Base-by-base conservation (phyloP, 164 flowering plant species). In the Protea cynaroides region DNA sequence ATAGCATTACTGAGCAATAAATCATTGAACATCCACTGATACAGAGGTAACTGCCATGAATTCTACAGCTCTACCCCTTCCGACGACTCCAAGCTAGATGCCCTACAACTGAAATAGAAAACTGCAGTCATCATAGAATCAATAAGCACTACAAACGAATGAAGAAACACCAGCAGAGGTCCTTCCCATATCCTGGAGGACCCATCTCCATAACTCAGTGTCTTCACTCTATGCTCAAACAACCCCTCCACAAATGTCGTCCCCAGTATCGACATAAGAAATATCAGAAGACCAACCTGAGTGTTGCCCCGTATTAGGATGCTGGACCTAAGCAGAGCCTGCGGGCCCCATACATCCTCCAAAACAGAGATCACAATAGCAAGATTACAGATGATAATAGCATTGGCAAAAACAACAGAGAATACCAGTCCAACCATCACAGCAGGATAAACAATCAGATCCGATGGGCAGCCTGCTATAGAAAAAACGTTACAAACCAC, bases 181-280 rank as follows among this genome's bases (percentile, higher is more conserved):
- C 99, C 99, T 78, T 95, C 97, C 99, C 99, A 95, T n/a, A 92
- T 64, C 75, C 97, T 84, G 0, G 99, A 95, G 55, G 96, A 85
- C 34, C 99, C 99, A 75, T 95, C 99, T 66, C 99, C 99, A 75
- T 95, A 92, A 73, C 97, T 95, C 80, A 92, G 25, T 0, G 88
- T 86, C 83, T 88, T 95, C 65, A 95, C 99, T 68, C 99, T 82
- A 75, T 95, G 96, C 77, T 95, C 97, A 78, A 95, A 95, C 69
- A 95, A 73, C 7, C 96, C 97, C 70, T 95, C 94, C 65, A 92
- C 84, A 72, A 95, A 86, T 2, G 96, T 84, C 96, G 83, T 76
- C 60, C 94, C 97, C 4, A 90, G 83, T 5, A 97, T 86, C 1
- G 99, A 95, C 49, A 86, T 87, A 24, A 95, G 89, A 79, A 77